Evolutionary conservation across 2,329 filamentous ascomycete species (phyloP).

Genomic region (Talaromyces amestolkiae): DNA sequence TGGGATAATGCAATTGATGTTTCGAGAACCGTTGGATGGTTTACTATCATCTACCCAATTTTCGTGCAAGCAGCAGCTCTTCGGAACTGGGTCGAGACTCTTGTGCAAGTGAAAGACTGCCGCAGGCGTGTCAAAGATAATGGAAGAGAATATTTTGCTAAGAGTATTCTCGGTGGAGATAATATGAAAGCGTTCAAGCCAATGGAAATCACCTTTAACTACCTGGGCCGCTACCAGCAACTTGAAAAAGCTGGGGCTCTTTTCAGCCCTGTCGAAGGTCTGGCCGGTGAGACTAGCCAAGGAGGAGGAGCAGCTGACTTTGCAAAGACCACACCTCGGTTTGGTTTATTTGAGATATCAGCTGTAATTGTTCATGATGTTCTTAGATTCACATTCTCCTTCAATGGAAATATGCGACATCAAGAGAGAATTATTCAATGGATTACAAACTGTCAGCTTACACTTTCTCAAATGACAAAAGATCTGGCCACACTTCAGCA

Average conservation of each 20-base stretch:
- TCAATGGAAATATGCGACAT: constrained; percentile 50
- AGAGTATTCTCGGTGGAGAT: constrained; percentile 30
- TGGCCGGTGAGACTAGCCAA: constrained; percentile 47
- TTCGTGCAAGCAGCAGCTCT: constrained; percentile 31
- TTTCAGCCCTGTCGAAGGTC: constrained; percentile 44
- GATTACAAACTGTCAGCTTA: constrained; percentile 40
- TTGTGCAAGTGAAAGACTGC: constrained; percentile 40
- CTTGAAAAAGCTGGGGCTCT: constrained; percentile 46
- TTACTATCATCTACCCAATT: constrained; percentile 50
- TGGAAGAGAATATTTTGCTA: constrained; percentile 40
- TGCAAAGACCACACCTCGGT: constrained; percentile 45
- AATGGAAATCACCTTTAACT: constrained; percentile 46
- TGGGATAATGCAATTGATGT: constrained; percentile 49
- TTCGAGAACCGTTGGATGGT: constrained; percentile 53
- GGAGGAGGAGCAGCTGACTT: constrained; percentile 48
- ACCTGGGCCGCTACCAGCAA: constrained; percentile 42
- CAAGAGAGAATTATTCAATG: constrained; percentile 45
- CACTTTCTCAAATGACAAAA: constrained; percentile 32
- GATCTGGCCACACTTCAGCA: constrained; percentile 27
- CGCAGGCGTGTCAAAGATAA: constrained; percentile 39
- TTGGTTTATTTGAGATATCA: constrained; percentile 54
- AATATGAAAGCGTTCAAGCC: constrained; percentile 32
- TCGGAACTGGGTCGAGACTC: constrained; percentile 31
- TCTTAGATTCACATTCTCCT: constrained; percentile 52
- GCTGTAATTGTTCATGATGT: constrained; percentile 48